Percentiles rank a stretch among this genome's conserved stretches.
phyloP scores from a whole-genome alignment of 2,329 filamentous ascomycete species.

The Exophiala sp. region DNA sequence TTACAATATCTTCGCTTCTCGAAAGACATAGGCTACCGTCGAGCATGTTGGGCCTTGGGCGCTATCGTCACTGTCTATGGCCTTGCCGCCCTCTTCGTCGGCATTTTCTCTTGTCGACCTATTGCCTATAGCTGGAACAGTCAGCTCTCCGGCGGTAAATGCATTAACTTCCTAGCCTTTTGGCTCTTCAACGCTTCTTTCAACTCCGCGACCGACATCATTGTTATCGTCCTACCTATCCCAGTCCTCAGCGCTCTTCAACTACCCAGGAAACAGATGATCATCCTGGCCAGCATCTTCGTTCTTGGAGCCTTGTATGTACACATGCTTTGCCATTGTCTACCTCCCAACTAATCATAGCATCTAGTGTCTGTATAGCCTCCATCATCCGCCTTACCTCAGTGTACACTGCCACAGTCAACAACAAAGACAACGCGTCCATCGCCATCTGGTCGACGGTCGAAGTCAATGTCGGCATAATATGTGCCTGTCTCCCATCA shows the following conservation, averaged over 20 bases:
- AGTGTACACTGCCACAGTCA: slow-evolving; percentile 9
- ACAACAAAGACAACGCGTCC: slow-evolving; percentile 4
- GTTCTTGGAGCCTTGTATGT: slow-evolving; percentile 30
- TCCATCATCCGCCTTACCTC: slow-evolving; percentile 16
- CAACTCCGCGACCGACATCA: slow-evolving; percentile 37
- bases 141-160: slow-evolving; percentile 14
- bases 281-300: slow-evolving; percentile 22
- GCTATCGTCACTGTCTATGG: slow-evolving; percentile 12
- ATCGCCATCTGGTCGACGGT: slow-evolving; percentile 45
- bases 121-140: slow-evolving; percentile 13
- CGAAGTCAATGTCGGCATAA: slow-evolving; percentile 41
- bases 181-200: slow-evolving; percentile 34
- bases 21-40: slow-evolving; percentile 10
- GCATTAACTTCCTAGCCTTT: slow-evolving; percentile 30
- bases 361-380: slow-evolving; percentile 14
- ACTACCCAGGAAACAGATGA: slow-evolving; percentile 20
- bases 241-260: slow-evolving; percentile 35
- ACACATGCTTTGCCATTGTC: background rate
- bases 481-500: slow-evolving; percentile 40
- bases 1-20: slow-evolving; percentile 20
- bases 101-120: slow-evolving; percentile 15
- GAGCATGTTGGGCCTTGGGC: slow-evolving; percentile 14
- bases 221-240: slow-evolving; percentile 35
- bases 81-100: slow-evolving; percentile 11
- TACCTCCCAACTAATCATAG: background rate